phyloP scores from a whole-genome alignment of 2,329 filamentous ascomycete genomes.

The Pestalotiopsis sp. region DNA sequence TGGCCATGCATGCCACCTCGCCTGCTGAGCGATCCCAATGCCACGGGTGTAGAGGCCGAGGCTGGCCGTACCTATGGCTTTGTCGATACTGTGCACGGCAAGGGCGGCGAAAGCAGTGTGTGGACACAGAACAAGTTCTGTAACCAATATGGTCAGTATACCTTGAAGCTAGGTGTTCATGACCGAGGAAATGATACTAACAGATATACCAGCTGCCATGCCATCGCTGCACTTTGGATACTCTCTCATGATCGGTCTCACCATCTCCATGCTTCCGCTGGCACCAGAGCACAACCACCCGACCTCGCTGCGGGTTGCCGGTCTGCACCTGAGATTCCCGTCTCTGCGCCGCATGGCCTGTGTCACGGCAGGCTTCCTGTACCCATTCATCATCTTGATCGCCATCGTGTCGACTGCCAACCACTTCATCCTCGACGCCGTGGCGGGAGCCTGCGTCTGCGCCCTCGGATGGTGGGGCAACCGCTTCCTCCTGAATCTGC shows the following conservation, averaged over 20 bases:
- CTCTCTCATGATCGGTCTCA: constrained; percentile 72
- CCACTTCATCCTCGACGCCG: constrained; percentile 73
- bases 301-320: constrained; percentile 35
- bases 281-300: constrained; percentile 53
- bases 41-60: constrained; percentile 56
- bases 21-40: constrained; percentile 58
- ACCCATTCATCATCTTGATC: constrained; percentile 66
- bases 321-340: constrained; percentile 11
- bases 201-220: constrained; percentile 63
- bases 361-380: constrained; percentile 57
- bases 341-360: constrained; percentile 43
- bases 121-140: constrained; percentile 74
- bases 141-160: constrained; percentile 68
- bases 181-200: constrained; percentile 13
- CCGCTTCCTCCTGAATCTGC: constrained; percentile 61
- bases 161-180: background rate
- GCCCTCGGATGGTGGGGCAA: constrained; percentile 64
- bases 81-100: constrained; percentile 61
- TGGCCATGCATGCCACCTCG: constrained; percentile 69
- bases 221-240: constrained; percentile 78
- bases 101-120: constrained; percentile 64
- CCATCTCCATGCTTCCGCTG: constrained; percentile 68
- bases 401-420: constrained; percentile 75
- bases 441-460: constrained; percentile 69
- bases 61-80: constrained; percentile 65